phyloP scores from a whole-genome alignment of 768 basidiomycete genomes.

The Kwoniella shandongensis region DNA sequence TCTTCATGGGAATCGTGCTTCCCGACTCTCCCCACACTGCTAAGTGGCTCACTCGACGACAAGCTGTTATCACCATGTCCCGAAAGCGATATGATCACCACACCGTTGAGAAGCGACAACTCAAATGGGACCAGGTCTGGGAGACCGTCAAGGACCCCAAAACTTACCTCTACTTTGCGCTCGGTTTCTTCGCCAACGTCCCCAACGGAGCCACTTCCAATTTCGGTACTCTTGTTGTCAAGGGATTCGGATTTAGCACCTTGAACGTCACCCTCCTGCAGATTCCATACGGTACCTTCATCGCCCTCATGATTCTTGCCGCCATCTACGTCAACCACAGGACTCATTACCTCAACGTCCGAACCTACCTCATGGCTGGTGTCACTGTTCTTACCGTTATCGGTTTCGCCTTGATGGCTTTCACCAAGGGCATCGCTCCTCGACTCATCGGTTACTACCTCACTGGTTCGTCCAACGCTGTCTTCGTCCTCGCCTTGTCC shows the following conservation, averaged over 20 bases:
- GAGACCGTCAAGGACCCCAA: constrained; percentile 43
- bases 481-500: constrained; percentile 43
- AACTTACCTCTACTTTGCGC: constrained; percentile 50
- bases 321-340: constrained; percentile 37
- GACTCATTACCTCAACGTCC: constrained; percentile 35
- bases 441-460: constrained; percentile 41
- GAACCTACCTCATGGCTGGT: constrained; percentile 41
- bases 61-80: constrained; percentile 47
- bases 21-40: constrained; percentile 49
- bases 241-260: constrained; percentile 34
- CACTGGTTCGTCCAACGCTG: constrained; percentile 45
- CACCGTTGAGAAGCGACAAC: constrained; percentile 44
- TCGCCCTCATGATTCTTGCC: constrained; percentile 33
- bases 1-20: constrained; percentile 42
- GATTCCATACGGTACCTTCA: constrained; percentile 42
- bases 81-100: constrained; percentile 50
- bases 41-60: constrained; percentile 41
- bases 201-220: constrained; percentile 46
- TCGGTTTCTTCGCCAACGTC: constrained; percentile 48
- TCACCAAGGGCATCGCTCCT: constrained; percentile 34
- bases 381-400: constrained; percentile 31
- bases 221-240: constrained; percentile 39
- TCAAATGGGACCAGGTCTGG: constrained; percentile 43
- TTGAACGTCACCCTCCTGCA: constrained; percentile 36
- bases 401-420: constrained; percentile 41